Base-by-base conservation (phyloP, 257 asterid genomes). In the Asclepias syriaca region DNA sequence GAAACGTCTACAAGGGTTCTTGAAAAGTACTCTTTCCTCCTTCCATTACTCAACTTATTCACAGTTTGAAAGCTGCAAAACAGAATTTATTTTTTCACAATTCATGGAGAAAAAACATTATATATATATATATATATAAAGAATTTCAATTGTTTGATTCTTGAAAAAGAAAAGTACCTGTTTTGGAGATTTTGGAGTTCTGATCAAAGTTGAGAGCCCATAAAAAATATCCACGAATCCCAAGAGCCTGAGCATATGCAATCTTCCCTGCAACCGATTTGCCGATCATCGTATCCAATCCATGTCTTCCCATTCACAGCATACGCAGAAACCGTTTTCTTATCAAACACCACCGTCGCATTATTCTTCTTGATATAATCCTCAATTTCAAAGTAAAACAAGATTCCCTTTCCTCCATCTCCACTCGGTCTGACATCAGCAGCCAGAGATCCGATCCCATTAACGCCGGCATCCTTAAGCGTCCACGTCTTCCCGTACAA, bases 401-500 rank as follows among this genome's bases (percentile, higher is more conserved):
- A 21, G 10, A 75, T 72, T 16, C 95, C 95, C 0, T 67, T 57
- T 61, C 74, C 79, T 2, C 79, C 58, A 61, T 80, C 68, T 3
- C 78, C 74, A 0, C 92, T 88, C 1, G 97, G 95, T 0, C 98
- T 97, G 29, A 84, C 85, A 10, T 72, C 90, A 0, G 88, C 69
- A 0, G 96, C 98, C 12, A 89, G 86, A 2, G 94, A 89, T 6
- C 98, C 98, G 4, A 92, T 74, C 7, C 86, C 91, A 18, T 72
- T 45, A 0, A 56, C 39, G 1, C 15, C 77, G 3, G 86, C 75
- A 66, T 90, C 91, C 84, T 79, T 80, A 51, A 92, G 84, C 48
- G 74, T 72, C 98, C 98, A 92, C 39, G 98, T 84, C 81, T 81
- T 78, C 15, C 97, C 98, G 32, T 90, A 87, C 72, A 92, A 66